These are phyloP conservation scores for Aspergillus ibericus DNA, from an alignment of 2,329 filamentous ascomycete genomes.

Conservation along the genomic window DNA sequence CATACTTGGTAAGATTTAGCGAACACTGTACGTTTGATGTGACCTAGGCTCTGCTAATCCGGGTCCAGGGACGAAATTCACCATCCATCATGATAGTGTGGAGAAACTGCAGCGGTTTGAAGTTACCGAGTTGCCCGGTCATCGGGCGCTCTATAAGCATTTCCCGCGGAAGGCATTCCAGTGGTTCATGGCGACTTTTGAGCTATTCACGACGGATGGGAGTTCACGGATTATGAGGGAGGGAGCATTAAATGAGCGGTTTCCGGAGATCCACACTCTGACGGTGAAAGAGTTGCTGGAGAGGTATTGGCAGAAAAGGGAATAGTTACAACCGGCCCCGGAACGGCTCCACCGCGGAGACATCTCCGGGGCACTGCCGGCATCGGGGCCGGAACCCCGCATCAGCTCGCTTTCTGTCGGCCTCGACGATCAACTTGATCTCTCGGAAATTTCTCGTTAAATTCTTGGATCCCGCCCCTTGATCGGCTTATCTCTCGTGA, in stretches of 20 bases:
- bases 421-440: neutral
- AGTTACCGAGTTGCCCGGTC: constrained; percentile 32
- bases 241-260: constrained; percentile 21
- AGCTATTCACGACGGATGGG: constrained; percentile 10
- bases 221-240: neutral
- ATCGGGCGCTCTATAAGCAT: constrained; percentile 19
- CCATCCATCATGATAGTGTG: constrained; percentile 30
- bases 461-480: neutral
- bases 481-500: neutral
- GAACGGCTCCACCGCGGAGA: neutral
- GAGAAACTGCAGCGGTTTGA: constrained; percentile 30
- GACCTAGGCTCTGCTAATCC: too few species aligned
- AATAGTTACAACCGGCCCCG: too few species aligned
- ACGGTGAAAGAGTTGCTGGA: neutral
- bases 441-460: neutral
- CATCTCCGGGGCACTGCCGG: too few species aligned
- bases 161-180: constrained; percentile 27
- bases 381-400: neutral
- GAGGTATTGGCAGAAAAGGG: neutral
- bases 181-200: constrained; percentile 19
- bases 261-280: constrained; percentile 21
- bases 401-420: neutral
- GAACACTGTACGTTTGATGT: too few species aligned
- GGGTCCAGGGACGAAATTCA: constrained; percentile 21
- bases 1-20: too few species aligned